A percentile compares a stretch with the other conserved stretches of the same genome.
Evolutionary conservation across 2,329 filamentous ascomycete genomes (phyloP).

Genomic region (Incumbomyces lentus): DNA sequence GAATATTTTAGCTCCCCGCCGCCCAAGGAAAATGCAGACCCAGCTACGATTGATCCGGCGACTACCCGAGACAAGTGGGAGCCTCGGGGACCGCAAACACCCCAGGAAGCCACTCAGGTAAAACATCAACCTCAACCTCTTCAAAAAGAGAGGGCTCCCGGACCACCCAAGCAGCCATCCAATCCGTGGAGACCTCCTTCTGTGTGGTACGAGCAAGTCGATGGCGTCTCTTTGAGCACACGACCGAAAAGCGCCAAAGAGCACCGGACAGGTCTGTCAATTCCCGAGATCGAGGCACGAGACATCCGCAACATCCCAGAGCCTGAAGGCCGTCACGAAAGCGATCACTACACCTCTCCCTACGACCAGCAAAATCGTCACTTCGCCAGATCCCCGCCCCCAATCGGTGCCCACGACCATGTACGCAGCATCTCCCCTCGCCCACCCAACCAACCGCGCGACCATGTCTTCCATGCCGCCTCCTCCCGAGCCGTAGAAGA

Average conservation of each 20-base stretch:
- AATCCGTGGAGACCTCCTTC: background rate
- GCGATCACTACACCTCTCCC: background rate
- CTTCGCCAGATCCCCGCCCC: background rate
- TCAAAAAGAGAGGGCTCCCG: background rate
- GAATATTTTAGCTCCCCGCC: too few relatives aligned
- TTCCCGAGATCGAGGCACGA: constrained; percentile 5
- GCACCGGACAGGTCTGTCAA: background rate
- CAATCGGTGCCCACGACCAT: background rate
- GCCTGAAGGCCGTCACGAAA: background rate
- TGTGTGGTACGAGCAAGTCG: background rate
- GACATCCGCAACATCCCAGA: constrained; percentile 2
- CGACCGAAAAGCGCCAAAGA: background rate
- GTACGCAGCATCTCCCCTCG: background rate
- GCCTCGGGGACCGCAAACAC: too few relatives aligned
- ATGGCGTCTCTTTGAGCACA: background rate
- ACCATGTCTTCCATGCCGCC: background rate
- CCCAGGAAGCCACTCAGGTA: too few relatives aligned
- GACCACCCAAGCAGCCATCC: background rate
- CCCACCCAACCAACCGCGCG: background rate
- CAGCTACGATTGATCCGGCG: too few relatives aligned
- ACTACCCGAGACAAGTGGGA: too few relatives aligned
- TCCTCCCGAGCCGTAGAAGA: background rate
- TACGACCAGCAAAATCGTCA: background rate
- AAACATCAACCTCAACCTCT: background rate
- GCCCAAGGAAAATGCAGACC: too few relatives aligned